A percentile compares a stretch with the other conserved stretches of the same genome.
Conservation (phyloP, 768 basidiomycete species). For the Holtermannia corniformis region DNA sequence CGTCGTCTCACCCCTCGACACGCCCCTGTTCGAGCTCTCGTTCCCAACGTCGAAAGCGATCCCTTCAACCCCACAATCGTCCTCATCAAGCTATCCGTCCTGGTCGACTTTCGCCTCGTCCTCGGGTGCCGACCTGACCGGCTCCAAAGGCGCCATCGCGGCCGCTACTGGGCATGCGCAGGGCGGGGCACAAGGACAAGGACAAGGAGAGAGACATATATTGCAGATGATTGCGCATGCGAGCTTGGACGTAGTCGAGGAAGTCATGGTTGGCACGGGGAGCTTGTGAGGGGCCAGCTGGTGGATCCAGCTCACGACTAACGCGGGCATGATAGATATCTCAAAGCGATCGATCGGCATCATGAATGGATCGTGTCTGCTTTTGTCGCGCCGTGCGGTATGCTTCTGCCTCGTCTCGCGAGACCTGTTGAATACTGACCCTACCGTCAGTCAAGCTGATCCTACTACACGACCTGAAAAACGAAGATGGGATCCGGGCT, state of each 20-base stretch:
- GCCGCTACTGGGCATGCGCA: slow-evolving; percentile 45
- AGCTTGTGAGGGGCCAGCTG: slow-evolving; percentile 32
- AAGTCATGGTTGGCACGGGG: slow-evolving; percentile 51
- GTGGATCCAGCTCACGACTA: neutral
- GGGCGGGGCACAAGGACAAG: slow-evolving; percentile 60
- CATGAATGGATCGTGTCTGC: slow-evolving; percentile 98
- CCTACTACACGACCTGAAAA: slow-evolving; percentile 85
- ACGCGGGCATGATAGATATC: slow-evolving; percentile 55
- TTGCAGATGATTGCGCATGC: slow-evolving; percentile 99
- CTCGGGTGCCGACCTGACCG: slow-evolving; percentile 15
- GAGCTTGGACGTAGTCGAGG: slow-evolving; percentile 88
- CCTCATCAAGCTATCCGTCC: slow-evolving; percentile 26
- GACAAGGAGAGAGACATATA: slow-evolving; percentile 66
- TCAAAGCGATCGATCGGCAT: slow-evolving; percentile 91
- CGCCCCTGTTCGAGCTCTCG: slow-evolving; percentile 43
- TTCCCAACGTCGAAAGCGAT: slow-evolving; percentile 31
- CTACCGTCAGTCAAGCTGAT: slow-evolving; percentile 73
- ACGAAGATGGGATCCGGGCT: slow-evolving; percentile 86
- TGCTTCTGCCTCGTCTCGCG: slow-evolving; percentile 38
- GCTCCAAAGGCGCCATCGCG: slow-evolving; percentile 6
- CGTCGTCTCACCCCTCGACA: slow-evolving; percentile 44
- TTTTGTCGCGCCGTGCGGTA: slow-evolving; percentile 90
- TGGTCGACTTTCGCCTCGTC: slow-evolving; percentile 39
- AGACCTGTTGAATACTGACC: neutral
- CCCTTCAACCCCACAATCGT: slow-evolving; percentile 9